phyloP scores from a whole-genome alignment of 352 stramenopile species.

The Globisporangium lucens region DNA sequence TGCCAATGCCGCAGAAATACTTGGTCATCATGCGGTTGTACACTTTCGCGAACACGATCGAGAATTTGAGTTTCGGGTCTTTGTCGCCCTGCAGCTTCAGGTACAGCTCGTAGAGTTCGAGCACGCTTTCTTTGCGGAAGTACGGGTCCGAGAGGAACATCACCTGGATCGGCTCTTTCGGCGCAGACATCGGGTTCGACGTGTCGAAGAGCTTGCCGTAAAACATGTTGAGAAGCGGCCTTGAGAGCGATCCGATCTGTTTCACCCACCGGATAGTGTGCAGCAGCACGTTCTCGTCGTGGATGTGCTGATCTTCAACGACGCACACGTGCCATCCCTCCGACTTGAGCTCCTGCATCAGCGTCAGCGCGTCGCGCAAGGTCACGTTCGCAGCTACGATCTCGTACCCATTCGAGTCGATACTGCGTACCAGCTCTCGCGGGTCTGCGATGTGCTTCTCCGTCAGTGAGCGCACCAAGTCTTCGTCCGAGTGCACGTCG shows the following conservation, averaged over 20 bases:
- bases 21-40: constrained; percentile 86
- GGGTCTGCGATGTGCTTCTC: constrained; percentile 64
- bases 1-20: constrained; percentile 91
- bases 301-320: constrained; percentile 65
- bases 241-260: constrained; percentile 50
- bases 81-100: constrained; percentile 93
- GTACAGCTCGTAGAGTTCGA: constrained; percentile 92
- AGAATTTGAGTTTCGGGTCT: constrained; percentile 94
- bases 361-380: constrained; percentile 53
- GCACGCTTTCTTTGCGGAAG: constrained; percentile 91
- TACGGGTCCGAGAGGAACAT: constrained; percentile 94
- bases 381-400: constrained; percentile 54
- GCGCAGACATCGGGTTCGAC: constrained; percentile 23
- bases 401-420: constrained; percentile 76
- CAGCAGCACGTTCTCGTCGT: constrained; percentile 64
- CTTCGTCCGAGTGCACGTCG: constrained; percentile 97
- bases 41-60: constrained; percentile 78
- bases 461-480: constrained; percentile 92
- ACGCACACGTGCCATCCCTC: constrained; percentile 86
- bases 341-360: constrained; percentile 76
- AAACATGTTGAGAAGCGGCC: constrained; percentile 60
- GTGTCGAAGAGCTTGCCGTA: constrained; percentile 65
- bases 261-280: constrained; percentile 78
- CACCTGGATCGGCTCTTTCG: constrained; percentile 81
- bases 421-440: constrained; percentile 57